Evolutionary conservation across 768 basidiomycete genomes (phyloP), one percentile per base, ranked within the genome.

Genomic region (Lenzites betulinus): DNA sequence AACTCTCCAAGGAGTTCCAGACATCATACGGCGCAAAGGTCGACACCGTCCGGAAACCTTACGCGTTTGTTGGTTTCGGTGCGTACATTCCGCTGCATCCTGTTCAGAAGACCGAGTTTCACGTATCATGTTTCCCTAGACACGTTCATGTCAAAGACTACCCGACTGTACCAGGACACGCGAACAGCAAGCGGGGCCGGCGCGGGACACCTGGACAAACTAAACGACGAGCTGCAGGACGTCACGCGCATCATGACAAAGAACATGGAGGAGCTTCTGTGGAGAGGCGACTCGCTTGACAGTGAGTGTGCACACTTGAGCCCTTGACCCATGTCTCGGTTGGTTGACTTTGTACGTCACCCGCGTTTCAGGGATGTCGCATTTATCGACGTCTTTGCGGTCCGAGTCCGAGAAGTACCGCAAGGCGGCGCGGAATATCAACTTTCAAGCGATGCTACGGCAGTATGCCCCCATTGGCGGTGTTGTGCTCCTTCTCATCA

Each of bases 211-310:
- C 74, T 99, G 56, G 93, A 95, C 73, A 89, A 82, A 74, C 79
- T 99, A 47, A 98, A 98, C 69, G 95, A 94, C 69, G 96, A 99
- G 66, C 79, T 99, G 38, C 94, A 97, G 71, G 97, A 99, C 70
- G 97, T 99, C 60, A 98, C 97, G 50, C 81, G 93, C 65, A 98
- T 99, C 75, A 98, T 99, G 97, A 98, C 97, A 9, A 98, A 99
- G 80, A 98, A 99, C 71, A 99, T 99, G 96, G 97, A 99, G 75
- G 97, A 99, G 75, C 78, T 99, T 52, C 76, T 99, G 50, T 98
- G 96, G 97, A 81, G 97, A 73, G 97, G 97, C 26, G 97, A 99
- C 73, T 96, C 93, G 30, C 81, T 99, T 59, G 97, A 99, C 74
- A 82, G 97, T 96, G 70, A 67, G 91, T 78, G 41, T 15, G 16